Conservation (phyloP, 73 alveolate species). For the Paramecium caudatum region DNA sequence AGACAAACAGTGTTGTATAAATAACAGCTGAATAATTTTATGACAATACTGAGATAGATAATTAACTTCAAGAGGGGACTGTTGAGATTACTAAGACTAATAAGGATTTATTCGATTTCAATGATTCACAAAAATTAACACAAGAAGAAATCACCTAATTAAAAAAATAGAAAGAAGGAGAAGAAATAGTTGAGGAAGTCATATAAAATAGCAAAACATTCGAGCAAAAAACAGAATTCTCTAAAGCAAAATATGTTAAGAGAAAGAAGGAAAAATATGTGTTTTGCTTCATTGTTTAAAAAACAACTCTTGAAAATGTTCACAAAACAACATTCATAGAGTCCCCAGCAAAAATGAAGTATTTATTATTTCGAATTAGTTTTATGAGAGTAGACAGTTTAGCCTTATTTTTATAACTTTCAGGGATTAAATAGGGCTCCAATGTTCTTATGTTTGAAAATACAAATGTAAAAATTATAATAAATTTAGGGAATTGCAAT, state of each 20-base stretch:
- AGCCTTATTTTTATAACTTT: background rate
- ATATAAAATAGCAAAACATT: conserved; percentile 46
- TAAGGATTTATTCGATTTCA: conserved; percentile 39
- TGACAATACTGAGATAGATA: background rate
- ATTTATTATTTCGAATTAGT: background rate
- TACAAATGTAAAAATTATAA: background rate
- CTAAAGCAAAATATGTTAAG: conserved; percentile 36
- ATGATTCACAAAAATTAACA: conserved; percentile 48
- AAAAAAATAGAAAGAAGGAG: conserved; percentile 51
- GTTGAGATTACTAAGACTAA: conserved; percentile 47
- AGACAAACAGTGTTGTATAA: background rate
- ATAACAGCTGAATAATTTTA: conserved; percentile 1
- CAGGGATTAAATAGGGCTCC: background rate
- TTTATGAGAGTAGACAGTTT: conserved; percentile 48
- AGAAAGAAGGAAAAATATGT: conserved; percentile 54
- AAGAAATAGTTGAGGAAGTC: conserved; percentile 22
- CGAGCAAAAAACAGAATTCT: conserved; percentile 47
- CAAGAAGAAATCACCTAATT: conserved; percentile 18
- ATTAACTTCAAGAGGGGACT: background rate
- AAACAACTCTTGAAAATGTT: background rate
- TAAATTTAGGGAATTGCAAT: conserved; percentile 32
- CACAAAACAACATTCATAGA: conserved; percentile 15
- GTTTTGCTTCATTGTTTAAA: conserved; percentile 28
- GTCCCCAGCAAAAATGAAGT: conserved; percentile 5
- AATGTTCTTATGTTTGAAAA: conserved; percentile 5